Evolutionary conservation across 73 alveolate species (phyloP), one percentile per base, ranked within the genome.

Genomic region (Paramecium pentaurelia): DNA sequence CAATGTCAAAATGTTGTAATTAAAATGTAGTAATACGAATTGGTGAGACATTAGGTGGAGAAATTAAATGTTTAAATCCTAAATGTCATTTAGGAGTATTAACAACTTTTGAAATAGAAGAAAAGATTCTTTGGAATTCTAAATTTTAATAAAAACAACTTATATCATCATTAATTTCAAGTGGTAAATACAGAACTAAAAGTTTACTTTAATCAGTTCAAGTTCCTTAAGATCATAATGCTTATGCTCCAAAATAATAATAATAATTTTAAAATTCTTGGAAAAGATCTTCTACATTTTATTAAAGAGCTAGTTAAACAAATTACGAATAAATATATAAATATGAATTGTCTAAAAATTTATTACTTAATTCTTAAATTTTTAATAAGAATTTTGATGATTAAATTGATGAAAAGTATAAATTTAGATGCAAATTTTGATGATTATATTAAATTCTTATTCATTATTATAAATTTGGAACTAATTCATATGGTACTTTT

Each of bases 101-200:
- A 49, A 42, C 91, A 11, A 42, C 71, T 8, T 80, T 80, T 80
- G 91, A 80, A 42, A 47, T 80, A n/a, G 73, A 45, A n/a, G 91
- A 80, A 80, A 32, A 80, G 34, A 64, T 47, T 42, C 27, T 80
- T 2, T 80, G 91, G 91, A 27, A 47, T 22, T 44, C 47, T 6
- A 80, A 18, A 18, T 37, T 22, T 37, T n/a, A 47, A 49, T 10
- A 34, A 12, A 60, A 64, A 14, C 10, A 34, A 32, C 28, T 34
- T 27, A 34, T 64, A 12, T 45, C 77, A 8, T 44, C 34, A n/a
- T n/a, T 27, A 20, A 36, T 80, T 14, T 27, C 44, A 80, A 45
- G 64, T 45, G 91, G 91, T 3, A 80, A 80, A 27, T 80, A 45
- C 16, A 80, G 91, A 27, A 80, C 91, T 8, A 80, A 80, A 16